Conservation (phyloP, 2,329 filamentous ascomycete genomes). For the Clarireedia hainanense region DNA sequence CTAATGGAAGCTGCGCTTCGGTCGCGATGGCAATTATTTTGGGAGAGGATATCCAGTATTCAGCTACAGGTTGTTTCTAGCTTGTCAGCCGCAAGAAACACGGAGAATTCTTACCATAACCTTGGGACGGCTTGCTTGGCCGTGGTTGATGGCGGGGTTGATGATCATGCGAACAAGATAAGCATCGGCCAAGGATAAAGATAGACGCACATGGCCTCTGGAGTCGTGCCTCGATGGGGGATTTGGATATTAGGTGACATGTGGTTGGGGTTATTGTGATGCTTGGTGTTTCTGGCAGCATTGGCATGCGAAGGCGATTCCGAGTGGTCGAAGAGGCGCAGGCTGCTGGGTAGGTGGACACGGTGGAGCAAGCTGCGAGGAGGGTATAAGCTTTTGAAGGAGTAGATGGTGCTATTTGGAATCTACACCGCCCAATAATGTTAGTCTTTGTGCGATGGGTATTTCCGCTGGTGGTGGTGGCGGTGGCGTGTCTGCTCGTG, state of each 20-base stretch:
- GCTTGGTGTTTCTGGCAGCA: neutral
- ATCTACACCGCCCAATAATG: too few species aligned
- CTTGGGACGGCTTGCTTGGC: neutral
- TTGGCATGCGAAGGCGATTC: neutral
- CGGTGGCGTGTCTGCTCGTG: too few species aligned
- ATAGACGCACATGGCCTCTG: neutral
- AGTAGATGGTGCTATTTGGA: too few species aligned
- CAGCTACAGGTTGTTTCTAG: neutral
- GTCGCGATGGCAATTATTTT: neutral
- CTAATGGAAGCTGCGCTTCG: too few species aligned
- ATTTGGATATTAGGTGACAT: neutral
- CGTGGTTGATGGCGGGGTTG: neutral
- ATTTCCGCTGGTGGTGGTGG: too few species aligned
- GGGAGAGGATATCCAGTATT: neutral
- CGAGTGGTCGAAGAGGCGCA: neutral
- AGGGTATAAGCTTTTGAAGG: too few species aligned
- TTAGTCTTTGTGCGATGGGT: too few species aligned
- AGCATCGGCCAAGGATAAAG: neutral
- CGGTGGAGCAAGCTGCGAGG: too few species aligned
- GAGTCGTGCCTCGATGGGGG: neutral
- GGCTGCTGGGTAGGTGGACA: neutral
- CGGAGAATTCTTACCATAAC: neutral
- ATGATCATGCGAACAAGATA: constrained; percentile 1
- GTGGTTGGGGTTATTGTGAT: neutral
- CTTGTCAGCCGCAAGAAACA: neutral